These are phyloP conservation scores for Paraglomus brasilianum DNA, from an alignment of 192 early-diverging fungal species.

Conservation along the genomic window DNA sequence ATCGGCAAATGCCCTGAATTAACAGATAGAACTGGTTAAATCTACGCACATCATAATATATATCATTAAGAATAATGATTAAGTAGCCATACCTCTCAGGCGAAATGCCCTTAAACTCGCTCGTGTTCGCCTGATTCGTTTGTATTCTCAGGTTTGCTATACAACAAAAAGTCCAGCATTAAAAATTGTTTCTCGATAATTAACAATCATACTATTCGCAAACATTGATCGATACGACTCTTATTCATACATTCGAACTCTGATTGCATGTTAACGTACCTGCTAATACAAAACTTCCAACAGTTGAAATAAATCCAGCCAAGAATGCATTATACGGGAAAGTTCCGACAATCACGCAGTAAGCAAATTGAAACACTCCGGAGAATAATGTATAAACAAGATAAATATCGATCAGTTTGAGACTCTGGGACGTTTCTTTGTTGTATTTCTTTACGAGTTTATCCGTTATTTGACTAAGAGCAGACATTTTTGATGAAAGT, in stretches of 20 bases:
- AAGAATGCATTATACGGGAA: conserved; percentile 98
- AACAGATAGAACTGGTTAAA: neutral
- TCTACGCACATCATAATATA: neutral
- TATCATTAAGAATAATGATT: neutral
- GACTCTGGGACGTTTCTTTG: conserved; percentile 68
- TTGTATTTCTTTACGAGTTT: conserved; percentile 21
- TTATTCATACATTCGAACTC: neutral
- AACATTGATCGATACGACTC: conserved; percentile 3
- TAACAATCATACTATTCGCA: neutral
- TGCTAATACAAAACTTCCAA: conserved; percentile 89
- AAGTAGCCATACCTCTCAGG: conserved; percentile 67
- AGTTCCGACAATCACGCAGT: conserved; percentile 83
- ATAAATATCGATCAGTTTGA: conserved; percentile 93
- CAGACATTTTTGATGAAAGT: neutral
- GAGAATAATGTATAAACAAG: conserved; percentile 86
- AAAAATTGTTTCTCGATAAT: neutral
- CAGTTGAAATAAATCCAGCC: conserved; percentile 89
- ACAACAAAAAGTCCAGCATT: neutral
- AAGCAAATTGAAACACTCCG: conserved; percentile 90
- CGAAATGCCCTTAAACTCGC: conserved; percentile 65
- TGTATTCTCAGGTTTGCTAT: conserved; percentile 92
- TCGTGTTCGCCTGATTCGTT: conserved; percentile 76
- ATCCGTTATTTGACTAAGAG: neutral
- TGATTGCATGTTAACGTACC: conserved; percentile 45
- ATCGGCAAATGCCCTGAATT: conserved; percentile 85